Percentiles rank a stretch among this genome's conserved stretches.
phyloP scores from a whole-genome alignment of 805 yeast species.

The Hanseniaspora meyeri region DNA sequence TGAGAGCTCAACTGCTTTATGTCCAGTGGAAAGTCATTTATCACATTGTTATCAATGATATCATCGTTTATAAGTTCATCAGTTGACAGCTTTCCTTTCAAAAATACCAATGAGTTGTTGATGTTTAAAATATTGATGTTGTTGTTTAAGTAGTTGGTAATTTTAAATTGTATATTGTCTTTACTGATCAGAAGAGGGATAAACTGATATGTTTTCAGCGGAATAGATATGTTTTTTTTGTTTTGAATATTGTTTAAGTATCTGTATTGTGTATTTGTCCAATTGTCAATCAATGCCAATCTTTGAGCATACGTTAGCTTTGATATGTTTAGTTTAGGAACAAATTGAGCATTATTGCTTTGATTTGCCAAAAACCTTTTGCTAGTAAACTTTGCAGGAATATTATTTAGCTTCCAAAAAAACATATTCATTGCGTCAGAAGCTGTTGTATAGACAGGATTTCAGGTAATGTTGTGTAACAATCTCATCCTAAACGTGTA shows the following conservation, averaged over 20 bases:
- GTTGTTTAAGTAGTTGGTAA: slow-evolving; percentile 8
- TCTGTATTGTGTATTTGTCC: slow-evolving; percentile 9
- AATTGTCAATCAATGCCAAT: slow-evolving; percentile 2
- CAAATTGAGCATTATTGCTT: not conserved
- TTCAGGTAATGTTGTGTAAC: too few relatives aligned
- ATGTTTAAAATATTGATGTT: slow-evolving; percentile 10
- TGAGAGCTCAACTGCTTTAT: slow-evolving; percentile 7
- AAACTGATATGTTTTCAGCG: slow-evolving; percentile 1
- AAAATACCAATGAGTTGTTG: slow-evolving; percentile 10
- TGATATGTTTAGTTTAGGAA: slow-evolving; percentile 11
- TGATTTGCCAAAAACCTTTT: not conserved
- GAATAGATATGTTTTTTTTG: slow-evolving; percentile 6
- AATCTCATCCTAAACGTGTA: too few relatives aligned
- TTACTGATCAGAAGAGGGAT: slow-evolving; percentile 7
- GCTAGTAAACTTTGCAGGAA: not conserved
- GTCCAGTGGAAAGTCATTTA: slow-evolving; percentile 11
- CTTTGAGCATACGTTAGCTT: slow-evolving; percentile 10
- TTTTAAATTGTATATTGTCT: slow-evolving; percentile 5
- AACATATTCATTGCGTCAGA: not conserved
- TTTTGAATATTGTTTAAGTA: slow-evolving; percentile 10
- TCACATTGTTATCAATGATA: slow-evolving; percentile 11
- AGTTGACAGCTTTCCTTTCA: slow-evolving; percentile 10
- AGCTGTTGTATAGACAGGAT: too few relatives aligned
- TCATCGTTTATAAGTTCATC: slow-evolving; percentile 9
- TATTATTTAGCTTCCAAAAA: not conserved